Evolutionary conservation across 805 yeast species (phyloP), one percentile per base, ranked within the genome.

Genomic region (Schwanniomyces occidentalis): DNA sequence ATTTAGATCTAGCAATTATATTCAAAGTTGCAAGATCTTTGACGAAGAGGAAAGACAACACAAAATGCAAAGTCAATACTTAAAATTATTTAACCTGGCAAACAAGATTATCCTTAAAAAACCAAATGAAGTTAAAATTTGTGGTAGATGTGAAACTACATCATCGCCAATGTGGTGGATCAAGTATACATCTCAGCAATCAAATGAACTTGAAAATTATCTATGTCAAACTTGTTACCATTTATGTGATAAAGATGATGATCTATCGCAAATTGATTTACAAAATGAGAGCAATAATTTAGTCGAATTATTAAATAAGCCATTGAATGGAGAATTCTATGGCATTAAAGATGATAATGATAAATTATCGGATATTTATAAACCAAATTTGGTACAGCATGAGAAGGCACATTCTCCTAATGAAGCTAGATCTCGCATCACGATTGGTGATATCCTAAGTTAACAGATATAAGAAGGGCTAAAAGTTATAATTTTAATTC

Each of bases 131-230:
- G 10, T 4, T 10, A 39, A 33, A 26, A 19, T 24, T 8, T 63
- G 69, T 35, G 23, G 20, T 3, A 32, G 27, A 9, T 63, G 69
- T 42, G 32, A 40, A 2, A 44, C 63, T 1, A 24, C 32, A 1
- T 49, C 54, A 4, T 58, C 70, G 3, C 72, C 72, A 5, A 56
- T 56, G 24, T 65, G 72, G 72, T 61, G 70, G 69, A 29, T 32
- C 10, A 13, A 29, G 24, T 22, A 31, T 22, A 2, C 9, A 4
- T 16, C 20, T n/a, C 25, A 22, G 8, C 8, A 17, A 6, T 16
- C 26, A 4, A 19, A 35, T 16, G 27, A 25, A 6, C 23, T 16
- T 22, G 34, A 22, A 17, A 23, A 24, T 30, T 36, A 34, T 22
- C 35, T 48, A 2, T 65, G 72, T 32, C 70, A 64, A 32, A 45